phyloP scores from a whole-genome alignment of 768 basidiomycete genomes.

The Tubosaeta brunneosetosa region DNA sequence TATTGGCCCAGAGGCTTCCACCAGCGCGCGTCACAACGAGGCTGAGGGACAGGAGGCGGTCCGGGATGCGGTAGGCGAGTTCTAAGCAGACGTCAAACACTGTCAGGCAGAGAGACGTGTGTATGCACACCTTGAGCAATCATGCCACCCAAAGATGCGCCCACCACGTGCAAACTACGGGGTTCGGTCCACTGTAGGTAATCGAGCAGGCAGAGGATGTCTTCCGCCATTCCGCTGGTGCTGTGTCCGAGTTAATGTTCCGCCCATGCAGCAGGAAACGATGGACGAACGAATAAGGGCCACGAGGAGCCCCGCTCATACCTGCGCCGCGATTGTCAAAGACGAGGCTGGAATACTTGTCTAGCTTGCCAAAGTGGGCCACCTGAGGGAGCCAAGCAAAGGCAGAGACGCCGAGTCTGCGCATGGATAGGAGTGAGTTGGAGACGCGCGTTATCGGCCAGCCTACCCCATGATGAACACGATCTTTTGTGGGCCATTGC shows the following conservation, averaged over 20 bases:
- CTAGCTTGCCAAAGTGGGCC: constrained; percentile 50
- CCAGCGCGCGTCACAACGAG: constrained; percentile 71
- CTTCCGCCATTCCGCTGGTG: constrained; percentile 75
- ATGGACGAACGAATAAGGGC: constrained; percentile 67
- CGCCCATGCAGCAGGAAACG: not conserved
- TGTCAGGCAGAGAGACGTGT: not conserved
- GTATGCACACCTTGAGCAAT: constrained; percentile 59
- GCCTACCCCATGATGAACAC: constrained; percentile 74
- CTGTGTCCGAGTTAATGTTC: constrained; percentile 31
- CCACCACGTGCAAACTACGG: constrained; percentile 64
- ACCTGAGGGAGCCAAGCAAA: constrained; percentile 68
- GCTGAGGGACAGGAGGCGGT: constrained; percentile 61
- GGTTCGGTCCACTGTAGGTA: constrained; percentile 65
- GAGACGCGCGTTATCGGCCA: not conserved
- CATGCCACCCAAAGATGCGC: constrained; percentile 80
- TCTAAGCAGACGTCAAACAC: constrained; percentile 39
- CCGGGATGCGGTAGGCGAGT: constrained; percentile 59
- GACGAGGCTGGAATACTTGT: constrained; percentile 58
- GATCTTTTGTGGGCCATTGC: constrained; percentile 57
- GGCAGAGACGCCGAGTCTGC: constrained; percentile 55
- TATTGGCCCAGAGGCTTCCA: constrained; percentile 49
- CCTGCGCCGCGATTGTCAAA: constrained; percentile 88
- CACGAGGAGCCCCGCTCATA: constrained; percentile 62
- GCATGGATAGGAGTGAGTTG: constrained; percentile 3
- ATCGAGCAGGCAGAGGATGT: constrained; percentile 61